These are phyloP conservation scores for Sphagnurus paluster DNA, from an alignment of 1,284 basidiomycete genomes.

Conservation along the genomic window DNA sequence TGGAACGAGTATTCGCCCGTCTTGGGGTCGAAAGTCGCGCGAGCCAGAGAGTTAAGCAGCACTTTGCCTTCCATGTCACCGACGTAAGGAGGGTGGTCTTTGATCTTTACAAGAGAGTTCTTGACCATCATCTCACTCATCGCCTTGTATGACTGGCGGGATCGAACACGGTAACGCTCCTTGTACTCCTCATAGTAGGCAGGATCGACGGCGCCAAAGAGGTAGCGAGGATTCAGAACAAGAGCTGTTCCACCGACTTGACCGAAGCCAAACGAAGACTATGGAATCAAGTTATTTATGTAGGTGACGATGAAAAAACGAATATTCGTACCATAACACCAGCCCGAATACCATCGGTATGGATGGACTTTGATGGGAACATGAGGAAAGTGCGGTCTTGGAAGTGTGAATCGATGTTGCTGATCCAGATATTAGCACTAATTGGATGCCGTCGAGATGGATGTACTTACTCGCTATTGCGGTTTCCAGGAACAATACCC, in stretches of 20 bases:
- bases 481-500: slow-evolving; percentile 95
- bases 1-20: slow-evolving; percentile 83
- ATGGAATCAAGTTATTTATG: slow-evolving; percentile 28
- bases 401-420: slow-evolving; percentile 93
- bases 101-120: slow-evolving; percentile 93
- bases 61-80: slow-evolving; percentile 88
- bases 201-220: slow-evolving; percentile 82
- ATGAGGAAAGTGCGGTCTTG: slow-evolving; percentile 89
- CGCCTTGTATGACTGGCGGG: slow-evolving; percentile 83
- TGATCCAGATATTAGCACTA: slow-evolving; percentile 33
- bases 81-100: slow-evolving; percentile 91
- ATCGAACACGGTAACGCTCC: slow-evolving; percentile 66
- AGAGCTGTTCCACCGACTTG: slow-evolving; percentile 96
- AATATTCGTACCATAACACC: slow-evolving; percentile 73
- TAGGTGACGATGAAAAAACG: slow-evolving; percentile 2
- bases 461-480: slow-evolving; percentile 82
- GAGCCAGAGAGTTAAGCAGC: slow-evolving; percentile 91
- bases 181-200: slow-evolving; percentile 77
- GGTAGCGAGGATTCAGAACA: slow-evolving; percentile 88
- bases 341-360: slow-evolving; percentile 89
- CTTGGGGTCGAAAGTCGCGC: slow-evolving; percentile 82
- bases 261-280: slow-evolving; percentile 98
- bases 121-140: slow-evolving; percentile 95
- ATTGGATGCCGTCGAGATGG: neutral
- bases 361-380: slow-evolving; percentile 96